Conservation (phyloP, 202 grass and related monocot genomes). For the Dendrocalamus latiflorus region DNA sequence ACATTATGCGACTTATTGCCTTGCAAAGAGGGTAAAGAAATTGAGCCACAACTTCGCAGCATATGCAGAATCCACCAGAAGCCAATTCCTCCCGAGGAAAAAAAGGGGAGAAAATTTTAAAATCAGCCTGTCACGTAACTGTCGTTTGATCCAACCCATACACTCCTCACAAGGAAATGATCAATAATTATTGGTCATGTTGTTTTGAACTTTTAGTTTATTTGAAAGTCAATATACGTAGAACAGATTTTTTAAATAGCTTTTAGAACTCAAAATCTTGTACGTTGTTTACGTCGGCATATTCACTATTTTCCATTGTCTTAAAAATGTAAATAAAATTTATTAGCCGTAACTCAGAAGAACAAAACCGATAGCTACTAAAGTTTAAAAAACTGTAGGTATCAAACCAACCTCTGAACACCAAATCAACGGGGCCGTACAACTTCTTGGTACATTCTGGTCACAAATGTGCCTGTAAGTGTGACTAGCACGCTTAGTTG, state of each 20-base stretch:
- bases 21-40: neutral
- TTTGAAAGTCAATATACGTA: no score
- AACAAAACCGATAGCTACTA: no score
- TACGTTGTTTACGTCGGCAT: fast-evolving
- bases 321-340: no score
- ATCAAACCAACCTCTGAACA: neutral
- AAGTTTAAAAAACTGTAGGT: neutral
- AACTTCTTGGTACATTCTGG: neutral
- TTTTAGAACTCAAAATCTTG: fast-evolving
- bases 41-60: neutral
- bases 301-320: fast-evolving
- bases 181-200: neutral
- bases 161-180: neutral
- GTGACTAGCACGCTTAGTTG: neutral
- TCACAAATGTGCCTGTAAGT: no score
- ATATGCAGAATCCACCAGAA: neutral
- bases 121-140: neutral
- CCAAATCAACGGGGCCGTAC: neutral
- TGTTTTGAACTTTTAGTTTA: no score
- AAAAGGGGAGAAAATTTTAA: neutral
- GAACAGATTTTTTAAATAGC: no score
- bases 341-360: fast-evolving
- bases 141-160: neutral
- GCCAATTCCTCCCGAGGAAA: neutral
- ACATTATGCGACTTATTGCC: neutral